Evolutionary conservation across 805 yeast genomes (phyloP), one percentile per base, ranked within the genome.

Genomic region (Candida insectorum): DNA sequence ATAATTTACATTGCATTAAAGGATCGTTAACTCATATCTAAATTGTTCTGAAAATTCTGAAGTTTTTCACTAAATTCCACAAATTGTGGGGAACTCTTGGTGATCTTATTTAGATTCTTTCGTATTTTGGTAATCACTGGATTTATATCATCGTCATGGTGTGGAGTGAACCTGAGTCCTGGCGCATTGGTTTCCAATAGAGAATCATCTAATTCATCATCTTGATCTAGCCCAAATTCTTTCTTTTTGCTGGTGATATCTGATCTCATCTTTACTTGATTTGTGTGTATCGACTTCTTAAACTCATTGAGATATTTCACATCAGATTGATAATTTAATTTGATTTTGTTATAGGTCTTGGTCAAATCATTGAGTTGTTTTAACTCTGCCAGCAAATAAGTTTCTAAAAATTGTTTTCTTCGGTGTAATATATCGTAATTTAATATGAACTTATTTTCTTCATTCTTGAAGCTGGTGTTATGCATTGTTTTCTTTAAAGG

Each of bases 331-430:
- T 51, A 54, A 16, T 43, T 41, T 22, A 40, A 33, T 17, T 57
- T 40, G 5, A 54, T 37, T 13, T 53, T 49, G 8, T 45, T 42
- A 29, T 50, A 48, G 37, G 58, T 48, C 6, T 40, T 37, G 31
- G 60, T 55, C 12, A 66, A 45, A 7, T 59, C 65, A 21, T 48
- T 41, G 24, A 65, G 47, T 38, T 65, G 71, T 31, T 58, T 58
- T 22, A 56, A 27, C 39, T 66, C 72, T 2, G 71, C 70, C 61
- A 51, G 60, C 12, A 65, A 45, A 34, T 59, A 56, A 10, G 67
- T 57, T 36, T 65, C 71, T 28, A 62, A 37, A 22, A 45, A 48
- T 12, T 46, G 47, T 31, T 55, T 57, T 16, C 57, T 40, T 24
- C 58, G 37, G 6, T 37, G 30, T 16, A 58, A 34, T 10, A 37